These are phyloP conservation scores for Kwoniella newhampshirensis DNA, from an alignment of 768 basidiomycete genomes.

Conservation along the genomic window DNA sequence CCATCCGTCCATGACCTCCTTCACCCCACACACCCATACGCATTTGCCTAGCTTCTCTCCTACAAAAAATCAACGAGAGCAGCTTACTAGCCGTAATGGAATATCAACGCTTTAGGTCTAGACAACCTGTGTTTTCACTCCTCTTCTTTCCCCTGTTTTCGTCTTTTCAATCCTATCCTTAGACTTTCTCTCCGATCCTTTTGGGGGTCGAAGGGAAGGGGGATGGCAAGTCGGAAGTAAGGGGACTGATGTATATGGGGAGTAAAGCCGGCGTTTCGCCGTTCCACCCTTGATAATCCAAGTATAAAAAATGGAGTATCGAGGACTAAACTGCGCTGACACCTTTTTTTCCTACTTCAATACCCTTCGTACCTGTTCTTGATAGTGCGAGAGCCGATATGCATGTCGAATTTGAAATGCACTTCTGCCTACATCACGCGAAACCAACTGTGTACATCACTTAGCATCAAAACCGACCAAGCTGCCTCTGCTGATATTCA, in stretches of 20 bases:
- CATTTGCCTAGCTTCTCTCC: conserved; percentile 29
- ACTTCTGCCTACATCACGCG: no score
- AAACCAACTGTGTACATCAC: no score
- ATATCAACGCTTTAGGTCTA: conserved; percentile 26
- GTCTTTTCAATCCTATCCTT: background rate
- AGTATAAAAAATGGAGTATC: conserved; percentile 13
- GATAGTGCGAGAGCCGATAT: no score
- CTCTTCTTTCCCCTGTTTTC: background rate
- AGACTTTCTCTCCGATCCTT: background rate
- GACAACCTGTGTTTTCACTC: conserved; percentile 20
- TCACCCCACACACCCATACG: conserved; percentile 16
- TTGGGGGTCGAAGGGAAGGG: background rate
- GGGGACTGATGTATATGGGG: no score
- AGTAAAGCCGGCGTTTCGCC: conserved; percentile 16
- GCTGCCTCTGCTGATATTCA: no score
- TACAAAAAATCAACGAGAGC: conserved; percentile 2
- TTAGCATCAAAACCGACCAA: no score
- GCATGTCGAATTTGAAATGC: no score
- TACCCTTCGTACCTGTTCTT: no score
- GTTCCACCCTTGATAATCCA: conserved; percentile 26
- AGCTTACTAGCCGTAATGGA: conserved; percentile 26
- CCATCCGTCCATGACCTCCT: no score
- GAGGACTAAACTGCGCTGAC: conserved; percentile 21
- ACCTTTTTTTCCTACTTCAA: no score
- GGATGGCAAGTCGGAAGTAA: no score